Conservation (phyloP, 202 grass and related monocot species). For the Digitaria exilis region DNA sequence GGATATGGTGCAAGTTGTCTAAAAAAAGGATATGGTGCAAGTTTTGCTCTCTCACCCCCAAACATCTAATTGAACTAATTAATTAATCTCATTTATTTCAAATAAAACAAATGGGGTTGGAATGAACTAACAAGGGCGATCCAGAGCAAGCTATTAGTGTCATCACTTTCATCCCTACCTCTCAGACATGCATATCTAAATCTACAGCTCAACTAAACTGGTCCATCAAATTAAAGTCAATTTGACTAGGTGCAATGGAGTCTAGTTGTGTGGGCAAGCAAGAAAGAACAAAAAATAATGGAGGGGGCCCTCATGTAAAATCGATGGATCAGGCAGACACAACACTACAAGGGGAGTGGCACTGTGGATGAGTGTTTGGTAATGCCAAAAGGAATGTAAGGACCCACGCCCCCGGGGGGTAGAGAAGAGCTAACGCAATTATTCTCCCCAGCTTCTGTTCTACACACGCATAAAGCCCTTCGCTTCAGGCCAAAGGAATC, state of each 20-base stretch:
- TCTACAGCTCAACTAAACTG: slow-evolving; percentile 39
- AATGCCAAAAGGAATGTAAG: slow-evolving; percentile 57
- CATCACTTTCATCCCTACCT: not conserved
- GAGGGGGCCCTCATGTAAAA: slow-evolving; percentile 34
- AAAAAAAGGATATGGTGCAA: too few species aligned
- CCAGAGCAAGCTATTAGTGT: not conserved
- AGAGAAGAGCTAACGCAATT: slow-evolving; percentile 54
- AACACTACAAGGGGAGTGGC: not conserved
- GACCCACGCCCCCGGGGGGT: slow-evolving; percentile 13
- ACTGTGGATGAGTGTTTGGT: slow-evolving; percentile 40
- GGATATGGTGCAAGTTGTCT: too few species aligned
- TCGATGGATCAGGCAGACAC: slow-evolving; percentile 38
- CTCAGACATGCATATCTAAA: slow-evolving; percentile 30
- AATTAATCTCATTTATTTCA: not conserved
- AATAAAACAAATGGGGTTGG: not conserved
- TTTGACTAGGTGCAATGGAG: slow-evolving; percentile 39
- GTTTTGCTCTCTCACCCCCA: too few species aligned
- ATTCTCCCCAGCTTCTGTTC: slow-evolving; percentile 53
- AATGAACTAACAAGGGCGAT: not conserved
- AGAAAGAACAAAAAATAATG: slow-evolving; percentile 53
- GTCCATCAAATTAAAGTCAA: slow-evolving; percentile 44
- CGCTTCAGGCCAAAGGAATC: slow-evolving; percentile 57
- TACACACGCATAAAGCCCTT: slow-evolving; percentile 39
- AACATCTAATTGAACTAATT: not conserved
- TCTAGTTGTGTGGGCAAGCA: slow-evolving; percentile 49